Conservation (phyloP, 2,329 filamentous ascomycete genomes). For the Cryphonectria carpinicola region DNA sequence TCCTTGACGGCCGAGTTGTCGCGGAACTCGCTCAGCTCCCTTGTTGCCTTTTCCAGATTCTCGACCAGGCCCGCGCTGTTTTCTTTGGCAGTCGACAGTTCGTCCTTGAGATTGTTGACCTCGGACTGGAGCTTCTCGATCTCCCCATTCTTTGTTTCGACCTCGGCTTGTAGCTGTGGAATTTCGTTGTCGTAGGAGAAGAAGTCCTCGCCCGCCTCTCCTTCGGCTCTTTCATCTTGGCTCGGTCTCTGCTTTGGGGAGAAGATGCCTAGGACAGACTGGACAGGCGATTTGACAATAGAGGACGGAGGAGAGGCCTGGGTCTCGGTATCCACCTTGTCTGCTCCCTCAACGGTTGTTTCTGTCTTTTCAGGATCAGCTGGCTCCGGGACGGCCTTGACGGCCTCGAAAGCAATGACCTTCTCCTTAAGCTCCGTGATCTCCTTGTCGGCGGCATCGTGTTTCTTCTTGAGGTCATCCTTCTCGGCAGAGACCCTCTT, state of each 20-base stretch:
- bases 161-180: conserved; percentile 75
- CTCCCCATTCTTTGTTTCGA: conserved; percentile 71
- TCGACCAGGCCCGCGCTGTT: conserved; percentile 68
- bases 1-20: conserved; percentile 46
- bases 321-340: conserved; percentile 34
- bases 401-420: conserved; percentile 50
- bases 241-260: conserved; percentile 50
- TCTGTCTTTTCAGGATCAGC: conserved; percentile 39
- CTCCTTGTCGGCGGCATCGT: conserved; percentile 57
- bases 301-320: conserved; percentile 34
- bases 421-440: conserved; percentile 52
- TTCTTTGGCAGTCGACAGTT: conserved; percentile 73
- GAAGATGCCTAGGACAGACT: conserved; percentile 53
- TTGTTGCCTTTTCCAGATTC: conserved; percentile 69
- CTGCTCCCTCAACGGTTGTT: conserved; percentile 28
- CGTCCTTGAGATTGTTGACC: conserved; percentile 68
- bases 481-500: conserved; percentile 84
- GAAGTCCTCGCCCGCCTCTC: conserved; percentile 67
- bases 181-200: conserved; percentile 93
- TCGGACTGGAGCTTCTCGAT: conserved; percentile 72
- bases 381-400: conserved; percentile 34
- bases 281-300: conserved; percentile 50
- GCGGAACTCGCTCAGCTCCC: conserved; percentile 59
- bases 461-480: conserved; percentile 77
- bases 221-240: conserved; percentile 39